A percentile compares a stretch with the other conserved stretches of the same genome.
phyloP scores from a whole-genome alignment of 352 stramenopile species.

The Phytophthora palmivora region DNA sequence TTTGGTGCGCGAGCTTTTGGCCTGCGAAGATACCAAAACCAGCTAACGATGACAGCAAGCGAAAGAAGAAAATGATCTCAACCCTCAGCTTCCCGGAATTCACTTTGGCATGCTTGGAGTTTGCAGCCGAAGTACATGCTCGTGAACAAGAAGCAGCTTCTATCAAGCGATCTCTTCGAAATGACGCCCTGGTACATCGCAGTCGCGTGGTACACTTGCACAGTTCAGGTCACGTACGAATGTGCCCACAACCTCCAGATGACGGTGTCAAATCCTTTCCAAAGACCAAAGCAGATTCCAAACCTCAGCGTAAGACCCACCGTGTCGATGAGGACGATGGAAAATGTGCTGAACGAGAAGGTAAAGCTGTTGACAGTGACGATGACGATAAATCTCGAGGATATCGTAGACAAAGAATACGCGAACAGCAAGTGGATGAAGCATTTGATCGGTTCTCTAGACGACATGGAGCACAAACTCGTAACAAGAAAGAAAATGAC shows the following conservation, averaged over 20 bases:
- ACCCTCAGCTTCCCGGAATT: slow-evolving; percentile 66
- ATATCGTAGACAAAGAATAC: slow-evolving; percentile 13
- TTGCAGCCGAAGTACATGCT: slow-evolving; percentile 38
- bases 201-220: slow-evolving; percentile 80
- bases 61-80: slow-evolving; percentile 14
- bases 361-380: slow-evolving; percentile 43
- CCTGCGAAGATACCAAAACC: slow-evolving; percentile 10
- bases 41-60: neutral
- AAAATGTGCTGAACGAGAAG: slow-evolving; percentile 24
- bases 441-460: slow-evolving; percentile 40
- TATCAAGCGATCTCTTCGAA: slow-evolving; percentile 42
- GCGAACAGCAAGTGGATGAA: slow-evolving; percentile 35
- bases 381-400: slow-evolving; percentile 24
- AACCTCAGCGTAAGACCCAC: neutral
- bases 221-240: slow-evolving; percentile 68
- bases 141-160: slow-evolving; percentile 29
- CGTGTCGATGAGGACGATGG: slow-evolving; percentile 19
- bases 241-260: slow-evolving; percentile 49
- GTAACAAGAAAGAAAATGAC: slow-evolving; percentile 15
- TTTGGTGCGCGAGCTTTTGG: slow-evolving; percentile 44
- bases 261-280: neutral
- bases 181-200: slow-evolving; percentile 57
- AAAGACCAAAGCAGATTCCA: slow-evolving; percentile 2
- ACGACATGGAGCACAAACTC: slow-evolving; percentile 1
- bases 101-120: slow-evolving; percentile 62